Evolutionary conservation across 2,329 filamentous ascomycete species (phyloP).

Genomic region (Helminthosporium solani): DNA sequence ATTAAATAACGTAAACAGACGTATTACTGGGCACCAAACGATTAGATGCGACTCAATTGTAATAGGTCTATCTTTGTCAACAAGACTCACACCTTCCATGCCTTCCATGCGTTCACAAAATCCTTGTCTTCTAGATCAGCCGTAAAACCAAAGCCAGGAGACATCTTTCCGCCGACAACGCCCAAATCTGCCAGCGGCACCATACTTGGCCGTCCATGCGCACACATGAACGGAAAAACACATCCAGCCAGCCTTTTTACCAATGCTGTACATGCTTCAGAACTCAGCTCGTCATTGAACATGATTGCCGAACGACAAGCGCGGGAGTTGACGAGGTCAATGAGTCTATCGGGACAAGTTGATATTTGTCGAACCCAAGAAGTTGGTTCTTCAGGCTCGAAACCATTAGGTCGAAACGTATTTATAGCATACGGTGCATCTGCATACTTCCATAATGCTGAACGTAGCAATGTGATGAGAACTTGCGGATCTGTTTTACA

Average conservation of each 20-base stretch:
- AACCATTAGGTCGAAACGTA: background rate
- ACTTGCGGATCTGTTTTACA: slow-evolving; percentile 72
- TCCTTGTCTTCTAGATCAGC: background rate
- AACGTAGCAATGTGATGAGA: slow-evolving; percentile 71
- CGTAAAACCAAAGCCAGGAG: background rate
- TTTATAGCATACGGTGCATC: slow-evolving; percentile 12
- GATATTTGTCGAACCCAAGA: slow-evolving; percentile 64
- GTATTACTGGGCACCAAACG: too few species aligned
- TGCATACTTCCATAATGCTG: slow-evolving; percentile 67
- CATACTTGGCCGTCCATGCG: slow-evolving; percentile 65
- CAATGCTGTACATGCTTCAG: slow-evolving; percentile 59
- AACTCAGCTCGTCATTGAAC: slow-evolving; percentile 73
- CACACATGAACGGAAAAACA: slow-evolving; percentile 78
- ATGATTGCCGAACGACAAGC: slow-evolving; percentile 80
- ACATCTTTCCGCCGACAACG: background rate
- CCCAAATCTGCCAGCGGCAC: slow-evolving; percentile 46
- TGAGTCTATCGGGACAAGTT: slow-evolving; percentile 70
- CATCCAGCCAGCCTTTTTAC: slow-evolving; percentile 61
- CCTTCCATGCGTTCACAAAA: slow-evolving; percentile 13
- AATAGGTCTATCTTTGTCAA: background rate
- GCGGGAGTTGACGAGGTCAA: slow-evolving; percentile 74
- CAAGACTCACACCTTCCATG: slow-evolving; percentile 1
- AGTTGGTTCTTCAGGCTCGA: slow-evolving; percentile 1
- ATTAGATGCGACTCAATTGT: too few species aligned
- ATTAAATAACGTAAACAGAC: too few species aligned